phyloP scores from a whole-genome alignment of 768 basidiomycete species.

The Hypholoma sublateritium region DNA sequence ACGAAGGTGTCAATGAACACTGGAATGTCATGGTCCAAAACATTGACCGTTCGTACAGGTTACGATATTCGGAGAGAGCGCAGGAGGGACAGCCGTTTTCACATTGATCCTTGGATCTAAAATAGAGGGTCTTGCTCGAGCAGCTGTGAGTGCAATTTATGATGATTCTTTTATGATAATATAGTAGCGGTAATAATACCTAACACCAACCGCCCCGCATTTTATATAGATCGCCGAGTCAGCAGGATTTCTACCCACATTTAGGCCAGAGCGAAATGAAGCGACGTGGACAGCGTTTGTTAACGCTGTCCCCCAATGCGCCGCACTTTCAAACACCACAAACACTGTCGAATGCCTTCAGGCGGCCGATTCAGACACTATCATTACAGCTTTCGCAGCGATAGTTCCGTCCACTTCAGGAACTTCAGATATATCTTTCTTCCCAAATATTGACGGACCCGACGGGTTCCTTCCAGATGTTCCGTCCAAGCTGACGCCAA shows the following conservation, averaged over 20 bases:
- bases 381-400: neutral
- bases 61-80: slow-evolving; percentile 47
- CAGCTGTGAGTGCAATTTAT: slow-evolving; percentile 13
- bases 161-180: neutral
- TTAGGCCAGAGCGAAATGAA: slow-evolving; percentile 23
- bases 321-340: slow-evolving; percentile 5
- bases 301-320: slow-evolving; percentile 26
- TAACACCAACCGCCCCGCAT: neutral
- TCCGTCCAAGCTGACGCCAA: slow-evolving; percentile 29
- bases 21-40: neutral
- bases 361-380: neutral
- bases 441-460: slow-evolving; percentile 35
- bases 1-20: slow-evolving; percentile 13
- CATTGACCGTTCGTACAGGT: slow-evolving; percentile 26
- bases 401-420: neutral
- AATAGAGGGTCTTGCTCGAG: slow-evolving; percentile 24
- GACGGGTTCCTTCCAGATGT: slow-evolving; percentile 33
- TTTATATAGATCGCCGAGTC: slow-evolving; percentile 34
- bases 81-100: slow-evolving; percentile 40
- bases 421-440: slow-evolving; percentile 19
- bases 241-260: slow-evolving; percentile 27
- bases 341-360: slow-evolving; percentile 29
- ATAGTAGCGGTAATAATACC: neutral
- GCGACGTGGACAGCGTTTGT: slow-evolving; percentile 31
- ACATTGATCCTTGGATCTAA: slow-evolving; percentile 28